phyloP scores from a whole-genome alignment of 2,329 filamentous ascomycete species.

The Hansfordia pulvinata region DNA sequence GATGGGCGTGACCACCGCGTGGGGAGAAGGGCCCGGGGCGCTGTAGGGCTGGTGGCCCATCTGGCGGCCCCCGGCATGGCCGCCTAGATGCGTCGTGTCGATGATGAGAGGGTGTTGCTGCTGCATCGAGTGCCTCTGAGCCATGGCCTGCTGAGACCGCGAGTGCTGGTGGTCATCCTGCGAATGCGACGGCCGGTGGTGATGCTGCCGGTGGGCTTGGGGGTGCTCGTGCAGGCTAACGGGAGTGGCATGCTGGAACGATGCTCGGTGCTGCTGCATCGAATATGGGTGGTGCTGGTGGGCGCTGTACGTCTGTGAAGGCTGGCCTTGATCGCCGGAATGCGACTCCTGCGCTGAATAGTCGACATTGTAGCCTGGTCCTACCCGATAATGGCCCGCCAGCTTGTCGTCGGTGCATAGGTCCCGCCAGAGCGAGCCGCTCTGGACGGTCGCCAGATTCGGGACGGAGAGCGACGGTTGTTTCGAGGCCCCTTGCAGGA shows the following conservation, averaged over 20 bases:
- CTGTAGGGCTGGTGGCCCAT: constrained; percentile 41
- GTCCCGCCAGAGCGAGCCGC: constrained; percentile 65
- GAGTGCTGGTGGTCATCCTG: constrained; percentile 21
- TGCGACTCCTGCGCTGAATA: constrained; percentile 57
- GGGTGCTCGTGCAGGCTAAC: constrained; percentile 33
- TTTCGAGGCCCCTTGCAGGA: constrained; percentile 40
- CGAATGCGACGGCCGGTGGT: too few relatives aligned
- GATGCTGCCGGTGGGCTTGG: too few relatives aligned
- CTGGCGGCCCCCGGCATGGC: constrained; percentile 30
- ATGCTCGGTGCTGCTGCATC: constrained; percentile 22
- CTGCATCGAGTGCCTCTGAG: constrained; percentile 29
- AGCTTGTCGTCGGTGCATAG: constrained; percentile 60
- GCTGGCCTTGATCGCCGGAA: constrained; percentile 50
- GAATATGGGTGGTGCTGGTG: constrained; percentile 10
- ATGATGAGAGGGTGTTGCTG: constrained; percentile 42
- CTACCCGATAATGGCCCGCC: constrained; percentile 61
- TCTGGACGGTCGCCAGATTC: constrained; percentile 57
- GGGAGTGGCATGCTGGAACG: constrained; percentile 32
- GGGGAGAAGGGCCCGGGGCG: constrained; percentile 26
- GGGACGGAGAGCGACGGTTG: constrained; percentile 46
- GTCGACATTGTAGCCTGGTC: constrained; percentile 59
- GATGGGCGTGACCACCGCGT: constrained; percentile 33
- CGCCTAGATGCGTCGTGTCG: constrained; percentile 39
- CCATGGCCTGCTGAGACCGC: constrained; percentile 23
- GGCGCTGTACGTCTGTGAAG: constrained; percentile 49